Base-by-base conservation (phyloP, 2,329 filamentous ascomycete genomes). In the Epichloe glyceriae region DNA sequence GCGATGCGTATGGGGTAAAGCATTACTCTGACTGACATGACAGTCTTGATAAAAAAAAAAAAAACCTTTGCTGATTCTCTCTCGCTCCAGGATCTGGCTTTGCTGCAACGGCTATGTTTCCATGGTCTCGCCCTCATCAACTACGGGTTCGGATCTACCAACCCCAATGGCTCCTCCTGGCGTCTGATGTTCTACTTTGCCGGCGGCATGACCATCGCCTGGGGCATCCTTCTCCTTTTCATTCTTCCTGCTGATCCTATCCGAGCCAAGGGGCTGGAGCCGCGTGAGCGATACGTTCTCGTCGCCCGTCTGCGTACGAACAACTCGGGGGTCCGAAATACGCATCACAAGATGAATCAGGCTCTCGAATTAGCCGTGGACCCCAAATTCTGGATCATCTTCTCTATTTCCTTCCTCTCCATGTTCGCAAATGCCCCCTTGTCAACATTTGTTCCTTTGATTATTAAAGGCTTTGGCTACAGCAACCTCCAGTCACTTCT, bases 171-270 rank as follows among this genome's bases (percentile, higher is more conserved):
- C 7, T 65, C 69, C 0, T 61, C 67, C 30, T 80, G 76, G 76
- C 76, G 74, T 70, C 76, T 77, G 52, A 71, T 80, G 34, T 83
- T 79, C 63, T 56, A 80, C n/a, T 78, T 82, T 52, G 78, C 80
- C 57, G 72, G 77, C 0, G 72, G 75, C 56, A 70, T 80, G 52
- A 77, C 76, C 33, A 63, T 72, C 20, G 60, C 67, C 17, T 80
- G 77, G 74, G 78, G 50, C 0, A 61, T 81, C 5, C 62, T 74
- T 2, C 75, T 76, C 10, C 74, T 76, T 64, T 73, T 78, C 55
- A 60, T 79, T 42, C 68, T 86, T 2, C 77, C 83, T 0, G 79
- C 86, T 58, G 70, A 74, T 2, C 80, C 81, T 0, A 72, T 78
- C 39, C 82, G 74, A 0, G 80, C 82, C 2, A 76, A 73, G 54